These are phyloP conservation scores for Trichocladium uniseriatum DNA, from an alignment of 495 filamentous ascomycete genomes.

Conservation along the genomic window DNA sequence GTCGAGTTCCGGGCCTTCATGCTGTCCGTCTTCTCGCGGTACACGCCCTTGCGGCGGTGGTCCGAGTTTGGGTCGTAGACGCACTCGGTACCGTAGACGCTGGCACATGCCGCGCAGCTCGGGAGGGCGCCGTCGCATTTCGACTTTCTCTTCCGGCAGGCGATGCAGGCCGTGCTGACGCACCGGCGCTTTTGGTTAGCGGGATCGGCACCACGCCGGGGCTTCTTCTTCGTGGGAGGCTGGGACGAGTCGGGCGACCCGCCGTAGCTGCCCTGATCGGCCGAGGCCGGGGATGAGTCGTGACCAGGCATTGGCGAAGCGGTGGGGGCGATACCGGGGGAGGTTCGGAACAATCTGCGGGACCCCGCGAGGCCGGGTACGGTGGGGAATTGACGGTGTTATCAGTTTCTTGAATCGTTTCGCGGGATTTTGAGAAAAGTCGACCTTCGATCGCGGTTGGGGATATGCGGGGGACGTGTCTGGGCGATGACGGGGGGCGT, in stretches of 20 bases:
- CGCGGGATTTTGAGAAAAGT: too few species aligned
- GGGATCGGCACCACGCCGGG: constrained; percentile 39
- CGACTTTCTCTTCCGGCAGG: constrained; percentile 80
- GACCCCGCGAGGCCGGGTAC: constrained; percentile 1
- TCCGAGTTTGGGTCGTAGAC: constrained; percentile 95
- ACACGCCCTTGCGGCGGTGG: constrained; percentile 91
- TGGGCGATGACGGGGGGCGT: too few species aligned
- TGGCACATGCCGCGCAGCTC: constrained; percentile 87
- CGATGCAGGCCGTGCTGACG: constrained; percentile 88
- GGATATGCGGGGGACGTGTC: too few species aligned
- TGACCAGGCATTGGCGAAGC: background rate
- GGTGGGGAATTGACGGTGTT: background rate
- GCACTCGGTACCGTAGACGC: constrained; percentile 88
- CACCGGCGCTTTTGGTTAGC: constrained; percentile 68
- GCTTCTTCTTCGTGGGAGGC: constrained; percentile 39
- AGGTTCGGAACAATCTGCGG: background rate
- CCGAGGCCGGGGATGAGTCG: background rate
- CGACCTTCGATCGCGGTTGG: too few species aligned
- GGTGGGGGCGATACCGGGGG: background rate
- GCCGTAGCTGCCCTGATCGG: constrained; percentile 24
- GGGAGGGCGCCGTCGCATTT: constrained; percentile 94
- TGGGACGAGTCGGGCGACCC: constrained; percentile 3
- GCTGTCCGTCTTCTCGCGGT: constrained; percentile 87
- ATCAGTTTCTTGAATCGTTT: background rate
- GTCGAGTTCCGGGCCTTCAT: constrained; percentile 82